phyloP scores from a whole-genome alignment of 1,284 basidiomycete genomes.

The Moesziomyces sp. region DNA sequence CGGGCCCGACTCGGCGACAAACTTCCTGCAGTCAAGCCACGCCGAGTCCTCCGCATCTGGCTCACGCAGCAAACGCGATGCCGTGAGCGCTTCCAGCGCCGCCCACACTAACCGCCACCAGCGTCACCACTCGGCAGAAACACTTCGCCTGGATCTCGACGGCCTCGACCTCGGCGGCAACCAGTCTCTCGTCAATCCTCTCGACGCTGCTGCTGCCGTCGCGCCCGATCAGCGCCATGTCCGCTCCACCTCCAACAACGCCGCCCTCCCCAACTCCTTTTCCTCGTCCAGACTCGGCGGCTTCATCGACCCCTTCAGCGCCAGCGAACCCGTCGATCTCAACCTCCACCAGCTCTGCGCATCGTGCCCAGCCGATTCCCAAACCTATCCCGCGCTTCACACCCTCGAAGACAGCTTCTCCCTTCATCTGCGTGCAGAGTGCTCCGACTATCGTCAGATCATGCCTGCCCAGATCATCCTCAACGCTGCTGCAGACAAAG shows the following conservation, averaged over 20 bases:
- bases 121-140: slow-evolving; percentile 39
- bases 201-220: neutral
- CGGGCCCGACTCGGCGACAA: neutral
- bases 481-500: slow-evolving; percentile 22
- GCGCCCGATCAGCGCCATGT: slow-evolving; percentile 1
- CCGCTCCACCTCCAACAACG: slow-evolving; percentile 33
- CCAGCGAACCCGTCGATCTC: slow-evolving; percentile 6
- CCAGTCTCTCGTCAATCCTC: neutral
- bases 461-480: slow-evolving; percentile 44
- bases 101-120: slow-evolving; percentile 8
- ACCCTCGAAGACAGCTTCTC: slow-evolving; percentile 54
- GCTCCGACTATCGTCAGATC: slow-evolving; percentile 56
- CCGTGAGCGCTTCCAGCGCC: neutral
- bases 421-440: slow-evolving; percentile 54
- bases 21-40: neutral
- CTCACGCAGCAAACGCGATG: neutral
- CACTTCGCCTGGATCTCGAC: slow-evolving; percentile 50
- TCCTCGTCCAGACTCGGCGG: neutral
- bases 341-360: slow-evolving; percentile 9
- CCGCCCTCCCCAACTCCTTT: neutral
- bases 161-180: slow-evolving; percentile 57
- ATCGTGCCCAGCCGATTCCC: slow-evolving; percentile 1
- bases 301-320: slow-evolving; percentile 3
- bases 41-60: neutral
- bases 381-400: slow-evolving; percentile 5